These are phyloP conservation scores for Fusarium sp. DNA, from an alignment of 2,329 filamentous ascomycete genomes.

Conservation along the genomic window DNA sequence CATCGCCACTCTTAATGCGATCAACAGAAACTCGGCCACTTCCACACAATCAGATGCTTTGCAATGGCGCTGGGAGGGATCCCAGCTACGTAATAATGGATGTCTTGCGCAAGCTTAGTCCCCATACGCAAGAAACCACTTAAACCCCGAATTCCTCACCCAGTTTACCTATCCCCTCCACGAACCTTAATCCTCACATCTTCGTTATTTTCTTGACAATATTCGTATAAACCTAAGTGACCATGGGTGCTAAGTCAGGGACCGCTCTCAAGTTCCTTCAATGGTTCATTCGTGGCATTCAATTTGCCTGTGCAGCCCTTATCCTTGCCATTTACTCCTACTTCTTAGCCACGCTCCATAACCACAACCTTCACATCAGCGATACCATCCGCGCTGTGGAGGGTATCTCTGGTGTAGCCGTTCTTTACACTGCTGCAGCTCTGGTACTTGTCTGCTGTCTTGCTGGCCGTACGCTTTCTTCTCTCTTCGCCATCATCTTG, in stretches of 20 bases:
- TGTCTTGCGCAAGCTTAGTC: slow-evolving; percentile 27
- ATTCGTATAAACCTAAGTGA: slow-evolving; percentile 11
- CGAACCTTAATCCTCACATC: background rate
- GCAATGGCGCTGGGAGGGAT: background rate
- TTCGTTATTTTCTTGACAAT: background rate
- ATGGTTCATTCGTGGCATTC: slow-evolving; percentile 77
- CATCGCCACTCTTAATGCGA: slow-evolving; percentile 29
- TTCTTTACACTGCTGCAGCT: slow-evolving; percentile 79
- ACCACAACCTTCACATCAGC: slow-evolving; percentile 71
- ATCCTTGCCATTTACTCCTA: slow-evolving; percentile 85
- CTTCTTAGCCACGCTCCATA: slow-evolving; percentile 79
- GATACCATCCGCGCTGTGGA: slow-evolving; percentile 77
- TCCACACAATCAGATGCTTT: slow-evolving; percentile 26
- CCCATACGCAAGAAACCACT: slow-evolving; percentile 14
- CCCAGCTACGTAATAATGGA: slow-evolving; percentile 29
- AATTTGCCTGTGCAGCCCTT: slow-evolving; percentile 77
- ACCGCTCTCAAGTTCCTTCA: slow-evolving; percentile 74
- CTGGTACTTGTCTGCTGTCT: slow-evolving; percentile 81
- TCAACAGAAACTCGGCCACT: slow-evolving; percentile 7
- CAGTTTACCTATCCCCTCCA: background rate
- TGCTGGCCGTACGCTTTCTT: slow-evolving; percentile 78
- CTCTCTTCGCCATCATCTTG: slow-evolving; percentile 77
- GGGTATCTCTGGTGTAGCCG: slow-evolving; percentile 79
- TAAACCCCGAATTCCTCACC: slow-evolving; percentile 18
- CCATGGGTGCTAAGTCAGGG: slow-evolving; percentile 47